Percentiles rank a stretch among this genome's conserved stretches.
These are phyloP conservation scores for Barbatosphaeria neglecta DNA, from an alignment of 495 filamentous ascomycete genomes.

Conservation along the genomic window DNA sequence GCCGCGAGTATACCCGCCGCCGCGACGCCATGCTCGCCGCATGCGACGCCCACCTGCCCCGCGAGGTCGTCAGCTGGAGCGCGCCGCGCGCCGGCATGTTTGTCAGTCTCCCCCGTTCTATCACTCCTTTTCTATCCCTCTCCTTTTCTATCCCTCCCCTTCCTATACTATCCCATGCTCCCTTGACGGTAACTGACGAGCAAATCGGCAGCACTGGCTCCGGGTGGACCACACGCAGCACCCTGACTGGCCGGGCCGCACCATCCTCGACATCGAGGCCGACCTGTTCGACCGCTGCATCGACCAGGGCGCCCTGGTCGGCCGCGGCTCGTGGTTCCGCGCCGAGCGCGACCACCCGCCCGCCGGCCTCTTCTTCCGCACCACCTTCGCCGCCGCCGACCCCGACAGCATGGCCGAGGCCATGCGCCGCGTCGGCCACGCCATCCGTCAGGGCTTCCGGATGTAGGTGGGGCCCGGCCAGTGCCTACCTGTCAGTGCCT, in stretches of 20 bases:
- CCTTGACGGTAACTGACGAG: too few relatives aligned
- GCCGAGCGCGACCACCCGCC: conserved; percentile 39
- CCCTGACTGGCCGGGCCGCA: conserved; percentile 46
- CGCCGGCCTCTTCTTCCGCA: conserved; percentile 64
- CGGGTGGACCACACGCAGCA: conserved; percentile 64
- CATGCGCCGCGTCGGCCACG: conserved; percentile 61
- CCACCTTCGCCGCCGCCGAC: conserved; percentile 76
- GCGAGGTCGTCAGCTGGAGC: conserved; percentile 69
- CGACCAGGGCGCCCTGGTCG: conserved; percentile 59
- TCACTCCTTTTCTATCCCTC: conserved; percentile 3
- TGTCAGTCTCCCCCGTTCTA: conserved; percentile 47
- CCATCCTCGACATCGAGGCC: conserved; percentile 64
- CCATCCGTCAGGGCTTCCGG: conserved; percentile 40
- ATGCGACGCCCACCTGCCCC: conserved; percentile 69
- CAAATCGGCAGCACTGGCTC: conserved; percentile 59
- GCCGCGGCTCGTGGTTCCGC: conserved; percentile 80
- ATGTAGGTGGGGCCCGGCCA: too few relatives aligned
- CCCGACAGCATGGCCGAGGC: conserved; percentile 66
- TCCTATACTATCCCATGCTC: neutral
- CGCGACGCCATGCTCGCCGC: conserved; percentile 68
- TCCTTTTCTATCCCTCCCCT: neutral
- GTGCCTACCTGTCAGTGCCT: too few relatives aligned
- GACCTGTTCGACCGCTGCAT: conserved; percentile 68
- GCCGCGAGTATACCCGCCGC: conserved; percentile 71
- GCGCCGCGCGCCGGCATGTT: conserved; percentile 94